phyloP scores from a whole-genome alignment of 441 rosid species.

The Populus hybrid region DNA sequence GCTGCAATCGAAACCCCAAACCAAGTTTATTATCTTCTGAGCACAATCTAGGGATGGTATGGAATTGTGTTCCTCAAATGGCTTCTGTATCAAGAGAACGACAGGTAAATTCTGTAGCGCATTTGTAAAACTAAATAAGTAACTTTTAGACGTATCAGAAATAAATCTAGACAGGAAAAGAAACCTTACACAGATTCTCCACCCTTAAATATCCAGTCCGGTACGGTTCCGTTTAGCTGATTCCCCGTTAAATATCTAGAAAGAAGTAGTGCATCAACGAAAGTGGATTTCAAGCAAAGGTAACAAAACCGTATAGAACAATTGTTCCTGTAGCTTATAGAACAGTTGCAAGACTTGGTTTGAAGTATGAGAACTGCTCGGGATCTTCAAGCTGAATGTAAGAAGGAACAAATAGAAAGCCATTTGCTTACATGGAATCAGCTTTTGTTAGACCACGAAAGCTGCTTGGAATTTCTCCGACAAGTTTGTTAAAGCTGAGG shows the following conservation, averaged over 20 bases:
- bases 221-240: slow-evolving; percentile 44
- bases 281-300: no score
- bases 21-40: no score
- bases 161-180: slow-evolving; percentile 1
- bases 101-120: no score
- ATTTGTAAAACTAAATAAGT: background rate
- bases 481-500: slow-evolving; percentile 63
- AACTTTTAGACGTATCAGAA: background rate
- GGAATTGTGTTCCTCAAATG: no score
- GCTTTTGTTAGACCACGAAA: background rate
- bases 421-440: slow-evolving; percentile 34
- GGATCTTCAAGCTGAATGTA: background rate
- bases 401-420: background rate
- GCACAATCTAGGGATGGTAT: no score
- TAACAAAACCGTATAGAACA: no score
- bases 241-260: slow-evolving; percentile 57
- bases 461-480: slow-evolving; percentile 44
- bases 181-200: slow-evolving; percentile 36
- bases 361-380: no score
- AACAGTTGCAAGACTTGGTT: no score
- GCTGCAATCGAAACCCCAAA: no score
- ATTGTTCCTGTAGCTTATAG: no score
- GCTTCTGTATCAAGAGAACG: no score
- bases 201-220: slow-evolving; percentile 34
- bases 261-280: background rate